These are phyloP conservation scores for Rubroboletus pulcherrimus DNA, from an alignment of 768 basidiomycete genomes.

Conservation along the genomic window DNA sequence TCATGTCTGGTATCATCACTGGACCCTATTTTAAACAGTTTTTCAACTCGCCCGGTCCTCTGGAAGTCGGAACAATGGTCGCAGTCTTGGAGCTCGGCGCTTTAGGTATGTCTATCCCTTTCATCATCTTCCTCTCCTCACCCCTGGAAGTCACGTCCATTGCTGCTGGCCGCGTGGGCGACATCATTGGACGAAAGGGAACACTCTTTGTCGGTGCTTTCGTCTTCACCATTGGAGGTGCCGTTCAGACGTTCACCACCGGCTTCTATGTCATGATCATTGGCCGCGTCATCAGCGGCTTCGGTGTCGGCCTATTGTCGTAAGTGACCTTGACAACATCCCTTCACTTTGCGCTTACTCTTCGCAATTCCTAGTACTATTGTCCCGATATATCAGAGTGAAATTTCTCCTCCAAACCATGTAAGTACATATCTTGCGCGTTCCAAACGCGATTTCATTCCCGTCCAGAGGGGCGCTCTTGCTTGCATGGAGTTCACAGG, in stretches of 20 bases:
- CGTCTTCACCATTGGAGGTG: slow-evolving; percentile 83
- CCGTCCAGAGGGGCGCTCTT: slow-evolving; percentile 71
- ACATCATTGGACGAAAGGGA: slow-evolving; percentile 78
- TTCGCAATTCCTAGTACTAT: slow-evolving; percentile 59
- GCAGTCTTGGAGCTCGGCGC: slow-evolving; percentile 93
- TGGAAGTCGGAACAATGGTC: slow-evolving; percentile 90
- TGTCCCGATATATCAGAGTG: slow-evolving; percentile 92
- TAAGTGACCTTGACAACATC: slow-evolving; percentile 36
- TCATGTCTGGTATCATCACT: slow-evolving; percentile 91
- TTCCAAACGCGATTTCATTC: slow-evolving; percentile 1
- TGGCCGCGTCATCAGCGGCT: slow-evolving; percentile 79
- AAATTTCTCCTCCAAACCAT: slow-evolving; percentile 91
- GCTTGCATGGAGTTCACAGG: slow-evolving; percentile 96
- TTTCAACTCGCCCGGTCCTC: slow-evolving; percentile 72
- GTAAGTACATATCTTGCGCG: slow-evolving; percentile 37
- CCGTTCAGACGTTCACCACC: slow-evolving; percentile 76
- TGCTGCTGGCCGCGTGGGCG: slow-evolving; percentile 84
- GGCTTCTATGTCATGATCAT: slow-evolving; percentile 81
- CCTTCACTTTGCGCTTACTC: slow-evolving; percentile 2
- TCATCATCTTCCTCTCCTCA: not conserved
- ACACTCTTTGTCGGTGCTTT: slow-evolving; percentile 81
- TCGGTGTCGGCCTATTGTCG: slow-evolving; percentile 89
- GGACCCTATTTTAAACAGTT: slow-evolving; percentile 78
- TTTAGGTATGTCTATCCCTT: slow-evolving; percentile 54
- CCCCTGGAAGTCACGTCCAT: slow-evolving; percentile 70